Conservation (phyloP, 495 filamentous ascomycete species). For the Elasticomyces elasticus region DNA sequence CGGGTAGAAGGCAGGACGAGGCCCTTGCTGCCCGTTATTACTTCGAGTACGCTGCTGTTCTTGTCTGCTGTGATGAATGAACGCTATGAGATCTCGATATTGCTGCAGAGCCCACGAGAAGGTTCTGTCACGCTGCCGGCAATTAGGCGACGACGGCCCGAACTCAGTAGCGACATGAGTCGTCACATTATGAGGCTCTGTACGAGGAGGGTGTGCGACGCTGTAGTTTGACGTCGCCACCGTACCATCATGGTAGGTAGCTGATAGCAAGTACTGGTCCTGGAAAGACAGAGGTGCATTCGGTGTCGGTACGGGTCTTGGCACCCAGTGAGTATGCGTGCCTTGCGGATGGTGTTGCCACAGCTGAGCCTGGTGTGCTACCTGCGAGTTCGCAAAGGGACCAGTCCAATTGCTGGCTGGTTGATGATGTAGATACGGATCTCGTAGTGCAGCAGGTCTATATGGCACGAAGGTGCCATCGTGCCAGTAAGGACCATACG, state of each 20-base stretch:
- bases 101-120: constrained; percentile 77
- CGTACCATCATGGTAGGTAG: background rate
- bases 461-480: constrained; percentile 71
- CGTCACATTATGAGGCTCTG: background rate
- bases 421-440: constrained; percentile 40
- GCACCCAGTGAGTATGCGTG: background rate
- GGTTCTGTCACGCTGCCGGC: constrained; percentile 68
- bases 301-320: too few species aligned
- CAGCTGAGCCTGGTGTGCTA: constrained; percentile 1
- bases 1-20: constrained; percentile 53
- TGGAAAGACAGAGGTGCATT: background rate
- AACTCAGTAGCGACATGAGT: constrained; percentile 17
- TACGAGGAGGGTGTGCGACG: too few species aligned
- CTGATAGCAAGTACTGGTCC: background rate
- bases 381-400: constrained; percentile 1
- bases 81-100: constrained; percentile 76
- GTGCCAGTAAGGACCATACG: constrained; percentile 69
- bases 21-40: constrained; percentile 20
- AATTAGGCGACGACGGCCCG: constrained; percentile 36
- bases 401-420: constrained; percentile 8
- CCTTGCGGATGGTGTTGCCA: background rate
- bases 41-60: constrained; percentile 35
- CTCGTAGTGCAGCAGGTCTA: constrained; percentile 53
- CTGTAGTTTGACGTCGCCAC: background rate
- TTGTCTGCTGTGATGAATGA: constrained; percentile 56